Evolutionary conservation across 129 eudicot species (phyloP).

Genomic region (Saposhnikovia divaricata): DNA sequence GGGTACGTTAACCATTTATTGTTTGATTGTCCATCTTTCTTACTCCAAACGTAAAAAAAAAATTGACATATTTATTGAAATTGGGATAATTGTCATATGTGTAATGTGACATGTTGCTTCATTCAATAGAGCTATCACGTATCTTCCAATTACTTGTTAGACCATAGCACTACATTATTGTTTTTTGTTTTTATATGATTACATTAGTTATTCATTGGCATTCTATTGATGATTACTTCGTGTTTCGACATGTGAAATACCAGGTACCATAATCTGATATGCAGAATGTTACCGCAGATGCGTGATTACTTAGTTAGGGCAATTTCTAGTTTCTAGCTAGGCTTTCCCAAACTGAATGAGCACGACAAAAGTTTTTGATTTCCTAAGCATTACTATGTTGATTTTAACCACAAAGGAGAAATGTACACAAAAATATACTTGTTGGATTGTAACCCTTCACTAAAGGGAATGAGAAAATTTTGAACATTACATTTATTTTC

Average conservation of each 20-base stretch:
- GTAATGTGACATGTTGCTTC: neutral
- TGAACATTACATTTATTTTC: constrained; percentile 8
- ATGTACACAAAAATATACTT: constrained; percentile 27
- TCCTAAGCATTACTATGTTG: constrained; percentile 24
- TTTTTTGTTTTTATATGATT: too few species aligned
- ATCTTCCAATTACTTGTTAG: too few species aligned
- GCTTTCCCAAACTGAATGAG: constrained; percentile 21
- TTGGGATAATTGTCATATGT: neutral
- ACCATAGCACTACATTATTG: too few species aligned
- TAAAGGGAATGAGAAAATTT: constrained; percentile 9
- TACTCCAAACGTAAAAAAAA: neutral
- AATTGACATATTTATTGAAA: neutral
- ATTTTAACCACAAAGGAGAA: constrained; percentile 5
- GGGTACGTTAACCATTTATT: constrained; percentile 39
- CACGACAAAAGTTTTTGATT: constrained; percentile 11
- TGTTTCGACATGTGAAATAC: neutral
- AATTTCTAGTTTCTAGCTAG: constrained; percentile 18
- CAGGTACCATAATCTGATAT: constrained; percentile 46
- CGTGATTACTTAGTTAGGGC: constrained; percentile 41
- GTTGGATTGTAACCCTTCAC: constrained; percentile 9
- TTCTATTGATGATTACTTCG: neutral
- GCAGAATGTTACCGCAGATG: constrained; percentile 51
- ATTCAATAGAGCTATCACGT: neutral
- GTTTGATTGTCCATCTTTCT: neutral
- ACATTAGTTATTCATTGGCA: neutral